Base-by-base conservation (phyloP, 2,329 filamentous ascomycete species). In the Graphilbum fragrans region DNA sequence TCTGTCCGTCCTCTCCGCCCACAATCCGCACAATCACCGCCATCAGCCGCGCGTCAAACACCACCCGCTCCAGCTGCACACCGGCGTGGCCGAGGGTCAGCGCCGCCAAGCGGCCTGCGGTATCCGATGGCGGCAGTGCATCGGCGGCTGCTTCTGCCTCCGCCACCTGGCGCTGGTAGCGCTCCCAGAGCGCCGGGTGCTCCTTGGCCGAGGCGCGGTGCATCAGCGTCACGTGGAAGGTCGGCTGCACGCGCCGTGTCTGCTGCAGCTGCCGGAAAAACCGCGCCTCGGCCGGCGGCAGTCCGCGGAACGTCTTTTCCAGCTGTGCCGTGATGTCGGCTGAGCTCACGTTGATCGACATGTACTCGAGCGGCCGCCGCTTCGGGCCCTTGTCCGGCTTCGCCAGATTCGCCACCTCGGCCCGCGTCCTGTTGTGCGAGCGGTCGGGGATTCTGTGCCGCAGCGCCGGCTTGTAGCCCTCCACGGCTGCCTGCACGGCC, bases 181-280 rank as follows among this genome's bases (percentile, higher is more conserved):
- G 72, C 41, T 80, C 63, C 92, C 92, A 98, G 41, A 90, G 66
- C 9, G 80, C 73, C 0, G 79, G 72, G 48, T 80, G 61, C 23
- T 80, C 62, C 33, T 67, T 66, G 10, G 75, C 65, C 3, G 65
- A 67, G 11, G 80, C 77, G 37, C 81, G 80, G 60, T 98, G 92
- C 58, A 95, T 86, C 32, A 98, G 72, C 0, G 92, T 98, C 44
- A 98, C 85, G 57, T 98, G 92, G 58, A 96, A 98, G 33, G 79
- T 71, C n/a, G 71, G 56, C 59, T 96, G 90, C 6, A 96, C 63
- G 41, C 92, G 83, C 18, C 80, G 72, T 3, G 70, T 72, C 50
- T 82, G 71, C 58, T 82, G 74, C 27, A 98, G 72, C 43, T 85
- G 75, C 52, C 72, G 74, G 65, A 84, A 98, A 54, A 94, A 80